These are phyloP conservation scores for Yamadazyma takamatsuzukensis DNA, from an alignment of 805 yeast species.

Conservation along the genomic window DNA sequence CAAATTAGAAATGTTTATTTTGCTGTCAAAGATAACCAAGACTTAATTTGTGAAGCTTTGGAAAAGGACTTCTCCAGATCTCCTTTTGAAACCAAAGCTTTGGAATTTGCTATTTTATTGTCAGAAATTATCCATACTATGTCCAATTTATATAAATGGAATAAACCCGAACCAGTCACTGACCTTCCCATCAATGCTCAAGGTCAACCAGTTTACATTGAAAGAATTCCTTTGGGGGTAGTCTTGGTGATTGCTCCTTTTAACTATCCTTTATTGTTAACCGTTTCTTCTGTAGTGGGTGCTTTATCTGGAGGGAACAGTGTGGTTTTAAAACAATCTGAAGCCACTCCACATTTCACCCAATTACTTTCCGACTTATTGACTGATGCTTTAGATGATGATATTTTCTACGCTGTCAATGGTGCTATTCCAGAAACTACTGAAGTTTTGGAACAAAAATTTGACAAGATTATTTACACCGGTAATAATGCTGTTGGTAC, in stretches of 20 bases:
- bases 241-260: conserved; percentile 75
- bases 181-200: conserved; percentile 33
- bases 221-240: conserved; percentile 52
- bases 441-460: conserved; percentile 54
- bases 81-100: conserved; percentile 53
- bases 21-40: conserved; percentile 56
- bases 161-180: conserved; percentile 44
- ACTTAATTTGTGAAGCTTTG: conserved; percentile 54
- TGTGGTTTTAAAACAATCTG: conserved; percentile 74
- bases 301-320: conserved; percentile 86
- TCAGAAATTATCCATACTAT: conserved; percentile 60
- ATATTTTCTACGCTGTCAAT: conserved; percentile 58
- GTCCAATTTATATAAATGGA: conserved; percentile 57
- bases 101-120: conserved; percentile 52
- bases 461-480: conserved; percentile 83
- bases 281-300: conserved; percentile 65
- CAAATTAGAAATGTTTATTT: conserved; percentile 67
- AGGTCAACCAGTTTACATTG: conserved; percentile 29
- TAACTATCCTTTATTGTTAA: conserved; percentile 70
- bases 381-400: conserved; percentile 48
- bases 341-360: conserved; percentile 62
- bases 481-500: conserved; percentile 78
- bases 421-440: conserved; percentile 71
- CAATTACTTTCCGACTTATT: conserved; percentile 54
- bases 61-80: conserved; percentile 65